A percentile compares a stretch with the other conserved stretches of the same genome.
Conservation (phyloP, 768 basidiomycete species). For the Kwoniella newhampshirensis region DNA sequence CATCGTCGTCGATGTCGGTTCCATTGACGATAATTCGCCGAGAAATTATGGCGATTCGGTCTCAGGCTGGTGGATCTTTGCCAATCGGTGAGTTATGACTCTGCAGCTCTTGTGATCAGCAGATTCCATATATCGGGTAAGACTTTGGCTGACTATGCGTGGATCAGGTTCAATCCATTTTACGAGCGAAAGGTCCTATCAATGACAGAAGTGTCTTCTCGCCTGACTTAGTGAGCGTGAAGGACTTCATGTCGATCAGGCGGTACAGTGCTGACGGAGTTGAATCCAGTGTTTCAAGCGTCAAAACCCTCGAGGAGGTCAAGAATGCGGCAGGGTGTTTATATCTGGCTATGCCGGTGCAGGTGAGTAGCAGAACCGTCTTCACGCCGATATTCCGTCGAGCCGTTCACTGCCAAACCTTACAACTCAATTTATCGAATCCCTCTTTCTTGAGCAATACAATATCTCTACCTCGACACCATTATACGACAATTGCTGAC, state of each 20-base stretch:
- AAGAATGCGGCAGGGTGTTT: constrained; percentile 83
- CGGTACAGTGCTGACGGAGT: background rate
- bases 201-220: constrained; percentile 57
- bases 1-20: constrained; percentile 88
- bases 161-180: constrained; percentile 51
- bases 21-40: constrained; percentile 93
- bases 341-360: constrained; percentile 93
- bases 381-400: background rate
- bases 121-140: background rate
- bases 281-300: constrained; percentile 77
- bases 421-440: no score
- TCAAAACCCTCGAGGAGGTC: constrained; percentile 92
- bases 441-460: no score
- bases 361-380: constrained; percentile 57
- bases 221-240: constrained; percentile 82
- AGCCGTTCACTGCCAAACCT: no score
- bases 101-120: background rate
- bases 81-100: constrained; percentile 77
- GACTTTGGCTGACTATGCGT: background rate
- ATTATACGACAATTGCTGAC: no score
- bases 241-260: background rate
- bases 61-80: constrained; percentile 91
- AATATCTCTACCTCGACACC: no score
- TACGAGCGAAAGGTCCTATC: constrained; percentile 46
- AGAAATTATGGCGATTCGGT: constrained; percentile 91